Conservation (phyloP, 2,329 filamentous ascomycete species). For the Penicillium crustosum region DNA sequence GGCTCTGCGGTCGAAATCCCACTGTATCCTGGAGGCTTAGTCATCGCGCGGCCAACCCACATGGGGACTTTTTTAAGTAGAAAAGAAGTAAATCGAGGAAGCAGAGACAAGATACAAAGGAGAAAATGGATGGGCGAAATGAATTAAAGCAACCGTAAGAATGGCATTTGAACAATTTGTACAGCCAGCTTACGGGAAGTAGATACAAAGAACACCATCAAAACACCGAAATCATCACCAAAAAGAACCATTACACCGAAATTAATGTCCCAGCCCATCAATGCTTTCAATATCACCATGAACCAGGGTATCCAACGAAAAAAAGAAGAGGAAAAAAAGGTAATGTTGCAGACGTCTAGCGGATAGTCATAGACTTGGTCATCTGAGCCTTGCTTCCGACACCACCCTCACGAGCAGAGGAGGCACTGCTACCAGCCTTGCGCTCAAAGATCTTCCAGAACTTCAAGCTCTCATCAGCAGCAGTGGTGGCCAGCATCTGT, state of each 20-base stretch:
- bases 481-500: slow-evolving; percentile 94
- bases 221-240: slow-evolving; percentile 1
- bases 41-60: slow-evolving; percentile 24
- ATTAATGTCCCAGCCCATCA: slow-evolving; percentile 24
- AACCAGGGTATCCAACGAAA: slow-evolving; percentile 21
- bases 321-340: slow-evolving; percentile 1
- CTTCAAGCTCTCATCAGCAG: slow-evolving; percentile 95
- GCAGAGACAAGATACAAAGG: not conserved
- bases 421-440: slow-evolving; percentile 74
- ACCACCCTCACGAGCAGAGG: slow-evolving; percentile 62
- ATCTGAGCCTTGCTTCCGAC: slow-evolving; percentile 77
- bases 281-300: slow-evolving; percentile 18
- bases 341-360: slow-evolving; percentile 51
- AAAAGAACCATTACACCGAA: slow-evolving; percentile 17
- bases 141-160: slow-evolving; percentile 3
- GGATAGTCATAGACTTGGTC: slow-evolving; percentile 93
- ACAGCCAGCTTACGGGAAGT: slow-evolving; percentile 17
- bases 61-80: not conserved
- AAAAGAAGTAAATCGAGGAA: slow-evolving; percentile 3
- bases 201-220: slow-evolving; percentile 20
- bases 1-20: slow-evolving; percentile 39
- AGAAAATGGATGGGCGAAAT: not conserved
- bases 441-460: slow-evolving; percentile 99
- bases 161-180: slow-evolving; percentile 23
- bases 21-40: slow-evolving; percentile 35